Evolutionary conservation across 2,329 filamentous ascomycete species (phyloP).

Genomic region (Coniella vitis): DNA sequence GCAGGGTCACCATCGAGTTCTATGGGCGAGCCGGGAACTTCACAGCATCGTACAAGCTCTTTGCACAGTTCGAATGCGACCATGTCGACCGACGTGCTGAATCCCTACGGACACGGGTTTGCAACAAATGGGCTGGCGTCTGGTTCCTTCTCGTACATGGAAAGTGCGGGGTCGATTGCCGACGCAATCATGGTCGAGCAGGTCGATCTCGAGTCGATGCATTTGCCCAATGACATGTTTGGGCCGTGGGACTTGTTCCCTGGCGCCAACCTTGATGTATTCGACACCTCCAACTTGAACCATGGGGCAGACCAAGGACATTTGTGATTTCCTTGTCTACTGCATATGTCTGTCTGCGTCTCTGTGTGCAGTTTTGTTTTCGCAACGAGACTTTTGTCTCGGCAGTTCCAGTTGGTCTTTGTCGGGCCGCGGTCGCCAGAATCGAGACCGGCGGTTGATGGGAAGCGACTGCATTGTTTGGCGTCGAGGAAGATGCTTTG

Average conservation of each 20-base stretch:
- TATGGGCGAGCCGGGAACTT: slow-evolving; percentile 28
- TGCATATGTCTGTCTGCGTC: no score
- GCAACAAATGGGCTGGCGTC: slow-evolving; percentile 21
- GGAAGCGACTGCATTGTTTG: no score
- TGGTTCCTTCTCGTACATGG: slow-evolving; percentile 26
- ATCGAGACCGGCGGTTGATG: no score
- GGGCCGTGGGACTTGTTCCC: slow-evolving; percentile 68
- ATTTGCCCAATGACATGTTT: slow-evolving; percentile 57
- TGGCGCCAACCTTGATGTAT: slow-evolving; percentile 51
- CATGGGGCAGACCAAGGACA: neutral
- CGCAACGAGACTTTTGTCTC: no score
- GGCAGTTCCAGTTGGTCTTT: no score
- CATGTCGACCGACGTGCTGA: slow-evolving; percentile 5
- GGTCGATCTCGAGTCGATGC: slow-evolving; percentile 64
- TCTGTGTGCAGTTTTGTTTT: no score
- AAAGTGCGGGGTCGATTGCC: slow-evolving; percentile 24
- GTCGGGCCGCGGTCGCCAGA: no score
- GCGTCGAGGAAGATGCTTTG: no score
- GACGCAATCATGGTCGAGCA: slow-evolving; percentile 67
- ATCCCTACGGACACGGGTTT: slow-evolving; percentile 22
- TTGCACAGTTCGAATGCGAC: slow-evolving; percentile 7
- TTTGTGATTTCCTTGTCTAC: neutral
- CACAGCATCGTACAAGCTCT: slow-evolving; percentile 14
- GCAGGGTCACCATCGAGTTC: slow-evolving; percentile 36
- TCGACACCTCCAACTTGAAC: slow-evolving; percentile 26